Base-by-base conservation (phyloP, 306 rosid species). In the Medicago ruthenica region DNA sequence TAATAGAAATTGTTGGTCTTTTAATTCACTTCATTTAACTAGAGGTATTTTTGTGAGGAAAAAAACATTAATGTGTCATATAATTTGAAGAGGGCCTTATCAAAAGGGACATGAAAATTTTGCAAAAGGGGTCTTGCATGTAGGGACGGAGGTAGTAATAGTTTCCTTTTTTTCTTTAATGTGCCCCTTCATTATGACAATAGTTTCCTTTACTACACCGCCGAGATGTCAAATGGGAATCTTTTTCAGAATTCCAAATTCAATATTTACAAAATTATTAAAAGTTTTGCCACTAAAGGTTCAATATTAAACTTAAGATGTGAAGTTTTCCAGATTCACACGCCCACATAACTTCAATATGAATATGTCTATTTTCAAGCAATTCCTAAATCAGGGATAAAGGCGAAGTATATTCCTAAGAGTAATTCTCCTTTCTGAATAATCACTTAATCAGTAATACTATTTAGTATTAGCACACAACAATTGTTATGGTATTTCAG, bases 361-460 rank as follows among this genome's bases (percentile, higher is more conserved):
- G 58, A 51, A 51, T 54, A 51, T 54, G 27, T 54, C 6, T 54
- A 17, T 18, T 54, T 54, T 54, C 27, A 54, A 54, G 27, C 60
- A 54, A 54, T 54, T 54, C 18, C 27, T 54, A 54, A 54, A 54
- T 17, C 24, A 17, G 60, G 60, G 27, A 54, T 54, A 54, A 18
- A 24, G 0, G 5, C 14, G 31, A 18, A 54, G 20, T 54, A 54
- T 18, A 21, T 20, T 57, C 22, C 9, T 48, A 24, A 16, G 62
- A 70, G 37, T 36, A 62, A 21, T 73, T 79, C 54, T 60, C 37
- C 50, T 67, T 80, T 22, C 66, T 40, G 27, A 73, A 73, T n/a
- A 73, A 72, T 24, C 55, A 17, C 27, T 54, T n/a, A 73, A 72
- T 24, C 55, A 17, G 60, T 54, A 54, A 22, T 17, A 54, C 60